These are phyloP conservation scores for Litsea cubeba DNA, from an alignment of 164 flowering plant genomes.

Conservation along the genomic window DNA sequence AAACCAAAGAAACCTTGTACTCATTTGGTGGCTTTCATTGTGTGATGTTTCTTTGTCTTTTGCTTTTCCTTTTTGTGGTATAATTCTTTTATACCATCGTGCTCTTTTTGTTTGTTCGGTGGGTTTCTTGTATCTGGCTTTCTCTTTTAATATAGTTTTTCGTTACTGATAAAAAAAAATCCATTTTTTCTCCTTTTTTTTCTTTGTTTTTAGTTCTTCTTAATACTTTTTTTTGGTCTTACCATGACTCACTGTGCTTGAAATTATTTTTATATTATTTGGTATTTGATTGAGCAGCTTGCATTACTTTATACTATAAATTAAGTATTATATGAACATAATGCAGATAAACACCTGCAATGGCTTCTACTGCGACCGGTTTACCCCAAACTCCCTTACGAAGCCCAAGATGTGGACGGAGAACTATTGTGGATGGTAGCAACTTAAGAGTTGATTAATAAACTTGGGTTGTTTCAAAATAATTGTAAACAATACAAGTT, in stretches of 20 bases:
- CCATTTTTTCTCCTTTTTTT: background rate
- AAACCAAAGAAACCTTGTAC: background rate
- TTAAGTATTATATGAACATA: background rate
- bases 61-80: no score
- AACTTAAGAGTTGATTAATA: background rate
- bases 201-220: no score
- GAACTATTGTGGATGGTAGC: slow-evolving; percentile 56
- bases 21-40: no score
- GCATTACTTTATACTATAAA: background rate
- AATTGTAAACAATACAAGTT: background rate
- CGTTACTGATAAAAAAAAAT: no score
- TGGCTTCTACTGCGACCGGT: slow-evolving; percentile 47
- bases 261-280: background rate
- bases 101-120: no score
- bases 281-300: background rate
- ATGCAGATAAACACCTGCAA: slow-evolving; percentile 68
- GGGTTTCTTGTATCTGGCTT: no score
- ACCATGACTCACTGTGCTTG: background rate
- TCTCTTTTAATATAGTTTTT: no score
- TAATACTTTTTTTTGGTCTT: no score
- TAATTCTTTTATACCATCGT: no score
- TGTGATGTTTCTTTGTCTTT: no score
- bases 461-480: background rate
- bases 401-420: slow-evolving; percentile 68
- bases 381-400: slow-evolving; percentile 42